phyloP scores from a whole-genome alignment of 768 basidiomycete genomes.

The Austroboletus festivus region DNA sequence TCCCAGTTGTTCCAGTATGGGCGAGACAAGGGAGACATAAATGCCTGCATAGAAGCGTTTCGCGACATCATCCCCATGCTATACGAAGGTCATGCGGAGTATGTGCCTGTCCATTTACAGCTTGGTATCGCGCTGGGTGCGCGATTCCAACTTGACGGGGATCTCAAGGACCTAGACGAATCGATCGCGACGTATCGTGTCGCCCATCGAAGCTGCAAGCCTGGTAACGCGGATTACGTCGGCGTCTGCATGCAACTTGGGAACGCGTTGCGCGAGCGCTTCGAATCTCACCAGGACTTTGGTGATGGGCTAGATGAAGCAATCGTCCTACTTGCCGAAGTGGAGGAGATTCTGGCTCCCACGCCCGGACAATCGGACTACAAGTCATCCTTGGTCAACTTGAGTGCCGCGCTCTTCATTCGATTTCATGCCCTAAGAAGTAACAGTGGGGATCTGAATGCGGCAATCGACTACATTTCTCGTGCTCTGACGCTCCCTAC shows the following conservation, averaged over 20 bases:
- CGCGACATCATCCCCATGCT: conserved; percentile 12
- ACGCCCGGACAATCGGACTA: conserved; percentile 2
- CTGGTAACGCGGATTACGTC: conserved; percentile 7
- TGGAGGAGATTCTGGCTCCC: conserved; percentile 10
- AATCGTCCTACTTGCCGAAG: conserved; percentile 21
- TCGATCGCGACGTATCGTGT: conserved; percentile 16
- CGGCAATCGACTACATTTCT: conserved; percentile 12
- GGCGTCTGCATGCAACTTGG: conserved; percentile 13
- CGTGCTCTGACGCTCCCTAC: conserved; percentile 11
- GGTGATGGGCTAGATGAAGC: conserved; percentile 22
- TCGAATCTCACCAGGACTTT: conserved; percentile 1
- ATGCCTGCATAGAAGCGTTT: conserved; percentile 9
- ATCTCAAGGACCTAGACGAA: conserved; percentile 21
- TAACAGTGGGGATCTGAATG: conserved; percentile 12
- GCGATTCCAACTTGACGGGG: conserved; percentile 9
- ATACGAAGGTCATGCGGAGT: conserved; percentile 10
- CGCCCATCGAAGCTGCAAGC: conserved; percentile 10
- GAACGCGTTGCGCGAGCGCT: conserved; percentile 14
- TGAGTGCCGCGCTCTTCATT: conserved; percentile 10
- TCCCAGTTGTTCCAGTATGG: conserved; percentile 7
- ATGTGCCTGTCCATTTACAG: conserved; percentile 4
- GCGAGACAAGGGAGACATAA: conserved; percentile 8
- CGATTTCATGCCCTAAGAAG: conserved; percentile 15
- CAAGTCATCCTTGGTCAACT: conserved; percentile 6
- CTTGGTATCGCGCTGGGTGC: conserved; percentile 18